Base-by-base conservation (phyloP, 2,329 filamentous ascomycete species). In the Aspergillus sp. region DNA sequence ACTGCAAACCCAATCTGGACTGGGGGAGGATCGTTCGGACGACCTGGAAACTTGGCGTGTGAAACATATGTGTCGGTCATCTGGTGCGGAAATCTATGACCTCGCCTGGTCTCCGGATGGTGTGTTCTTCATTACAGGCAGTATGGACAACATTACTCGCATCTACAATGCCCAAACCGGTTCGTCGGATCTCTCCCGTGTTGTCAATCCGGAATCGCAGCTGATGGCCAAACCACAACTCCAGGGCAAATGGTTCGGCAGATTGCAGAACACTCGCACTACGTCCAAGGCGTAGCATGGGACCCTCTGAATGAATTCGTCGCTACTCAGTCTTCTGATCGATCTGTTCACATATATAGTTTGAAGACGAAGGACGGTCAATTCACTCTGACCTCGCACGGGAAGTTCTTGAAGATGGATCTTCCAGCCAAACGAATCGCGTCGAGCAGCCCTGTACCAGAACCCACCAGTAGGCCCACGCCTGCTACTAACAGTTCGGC, bases 31-130 rank as follows among this genome's bases (percentile, higher is more conserved):
- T 57, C 82, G 81, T 39, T 77, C 85, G 43, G 93, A 96, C 57
- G 93, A 98, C 65, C 95, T 95, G 68, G 93, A 98, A 69, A 88
- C 88, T 54, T 98, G 93, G 93, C 79, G 91, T 49, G 86, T 91
- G 50, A 97, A 95, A 71, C 89, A 95, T 65, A 97, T 97, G 93
- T 97, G 90, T 68, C 83, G 93, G 49, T 95, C 90, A 37, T 88
- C 87, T 2, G 91, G 90, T 31, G 89, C 90, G 8, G 93, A 98
- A 67, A 97, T 98, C 54, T 98, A 98, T 70, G 93, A 98, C 67
- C 74, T 98, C 45, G 93, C 93, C 40, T 98, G 93, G 94, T 97
- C 93, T 39, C 94, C 94, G n/a, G 93, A 98, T 67, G 90, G 88
- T 33, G 75, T 84, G 33, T 93, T 94, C 71, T 95, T 98, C 73